Base-by-base conservation (phyloP, 1,284 basidiomycete species). In the Fomitopsis betulina region DNA sequence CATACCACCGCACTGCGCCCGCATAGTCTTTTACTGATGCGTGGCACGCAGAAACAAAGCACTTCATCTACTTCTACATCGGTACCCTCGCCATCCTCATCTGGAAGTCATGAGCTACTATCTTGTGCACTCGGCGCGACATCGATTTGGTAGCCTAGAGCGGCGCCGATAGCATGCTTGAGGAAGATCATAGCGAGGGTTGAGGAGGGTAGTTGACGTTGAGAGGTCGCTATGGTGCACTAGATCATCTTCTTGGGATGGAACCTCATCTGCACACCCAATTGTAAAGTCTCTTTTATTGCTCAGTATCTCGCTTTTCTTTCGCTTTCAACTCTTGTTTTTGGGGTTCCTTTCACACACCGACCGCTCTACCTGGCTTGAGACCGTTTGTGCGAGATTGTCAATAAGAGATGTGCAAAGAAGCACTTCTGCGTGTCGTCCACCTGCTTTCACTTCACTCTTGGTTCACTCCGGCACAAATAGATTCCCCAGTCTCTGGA, bases 51-150 rank as follows among this genome's bases (percentile, higher is more conserved):
- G 94, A 96, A 84, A 94, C 94, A 63, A 95, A 94, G 74, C 91
- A 96, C 73, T 97, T 97, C 78, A 94, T 97, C 77, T 97, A 96
- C 82, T 96, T 96, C 77, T 96, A 96, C 80, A 82, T 96, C 70
- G 93, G 92, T 58, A 79, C 86, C 38, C 86, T 94, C 63, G 94
- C 94, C 60, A 85, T 96, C 75, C 86, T 96, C 73, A 88, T 96
- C 76, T 96, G 94, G 94, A 96, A 95, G 79, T 94, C 92, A 77
- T 93, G 77, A 77, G 75, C 45, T 33, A 30, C 30, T 21, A 39
- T 49, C 43, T 33, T 12, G 7, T 25, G 7, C 35, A 21, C 35
- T 49, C 12, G 23, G 27, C 19, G n/a, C 13, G 45, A 12, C 23
- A 30, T 47, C 25, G 45, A 23, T 25, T 13, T 5, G 45, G 25